Percentiles rank a stretch among this genome's conserved stretches.
Evolutionary conservation across 208 protist species (phyloP).

Genomic region (Trichomonas gallinae): DNA sequence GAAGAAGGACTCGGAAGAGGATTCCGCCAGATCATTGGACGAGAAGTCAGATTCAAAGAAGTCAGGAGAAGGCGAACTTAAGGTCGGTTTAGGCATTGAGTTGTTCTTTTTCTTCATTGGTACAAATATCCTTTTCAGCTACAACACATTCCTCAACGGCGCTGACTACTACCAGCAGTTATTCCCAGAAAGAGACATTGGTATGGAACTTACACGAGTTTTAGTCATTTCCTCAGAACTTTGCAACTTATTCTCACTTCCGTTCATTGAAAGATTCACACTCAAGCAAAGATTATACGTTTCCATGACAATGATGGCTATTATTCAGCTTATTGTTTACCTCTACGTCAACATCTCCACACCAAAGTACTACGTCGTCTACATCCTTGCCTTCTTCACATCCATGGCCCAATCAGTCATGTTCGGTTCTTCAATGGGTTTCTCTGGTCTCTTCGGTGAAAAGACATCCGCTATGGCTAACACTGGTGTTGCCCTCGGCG

Average conservation of each 20-base stretch:
- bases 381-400: background rate
- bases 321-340: background rate
- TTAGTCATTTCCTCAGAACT: background rate
- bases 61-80: background rate
- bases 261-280: background rate
- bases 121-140: background rate
- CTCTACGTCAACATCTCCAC: background rate
- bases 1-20: no score
- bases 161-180: background rate
- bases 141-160: background rate
- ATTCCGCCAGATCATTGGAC: no score
- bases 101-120: background rate
- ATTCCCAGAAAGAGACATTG: background rate
- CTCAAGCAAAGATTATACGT: background rate
- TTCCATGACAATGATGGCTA: background rate
- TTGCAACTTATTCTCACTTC: background rate
- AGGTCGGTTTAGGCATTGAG: background rate
- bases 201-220: background rate
- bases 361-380: background rate
- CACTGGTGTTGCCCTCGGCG: background rate
- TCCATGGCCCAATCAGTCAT: background rate
- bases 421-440: background rate
- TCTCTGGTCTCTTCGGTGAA: background rate
- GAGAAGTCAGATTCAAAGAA: no score
- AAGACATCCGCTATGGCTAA: background rate